Evolutionary conservation across 2,329 filamentous ascomycete genomes (phyloP).

Genomic region (Madurella fahalii): DNA sequence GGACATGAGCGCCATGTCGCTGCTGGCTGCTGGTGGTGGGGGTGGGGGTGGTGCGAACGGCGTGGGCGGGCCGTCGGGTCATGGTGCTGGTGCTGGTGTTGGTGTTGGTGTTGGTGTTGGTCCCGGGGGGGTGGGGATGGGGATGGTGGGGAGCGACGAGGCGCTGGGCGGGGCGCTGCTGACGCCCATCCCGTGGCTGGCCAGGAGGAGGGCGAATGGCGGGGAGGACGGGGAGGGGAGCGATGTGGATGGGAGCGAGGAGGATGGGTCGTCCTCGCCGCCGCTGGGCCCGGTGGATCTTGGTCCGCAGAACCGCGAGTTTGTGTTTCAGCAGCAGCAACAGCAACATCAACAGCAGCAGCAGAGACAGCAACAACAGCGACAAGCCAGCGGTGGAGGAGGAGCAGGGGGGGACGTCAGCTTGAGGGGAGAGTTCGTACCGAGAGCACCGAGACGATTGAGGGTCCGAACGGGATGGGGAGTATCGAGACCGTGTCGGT

Average conservation of each 20-base stretch:
- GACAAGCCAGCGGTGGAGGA: constrained; percentile 27
- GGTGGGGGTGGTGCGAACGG: constrained; percentile 30
- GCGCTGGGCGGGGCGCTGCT: constrained; percentile 83
- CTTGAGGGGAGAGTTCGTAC: constrained; percentile 62
- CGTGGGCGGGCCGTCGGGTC: too few relatives aligned
- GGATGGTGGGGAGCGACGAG: constrained; percentile 71
- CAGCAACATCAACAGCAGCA: constrained; percentile 8
- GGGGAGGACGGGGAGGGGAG: constrained; percentile 18
- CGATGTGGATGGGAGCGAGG: constrained; percentile 19
- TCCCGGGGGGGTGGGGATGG: not conserved
- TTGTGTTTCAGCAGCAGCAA: constrained; percentile 7
- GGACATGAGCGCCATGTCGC: constrained; percentile 51
- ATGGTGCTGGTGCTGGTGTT: not conserved
- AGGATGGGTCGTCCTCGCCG: constrained; percentile 21
- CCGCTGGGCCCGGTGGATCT: constrained; percentile 5
- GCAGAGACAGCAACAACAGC: constrained; percentile 24
- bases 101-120: too few relatives aligned
- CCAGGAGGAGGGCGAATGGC: constrained; percentile 37
- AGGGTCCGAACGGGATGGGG: constrained; percentile 73
- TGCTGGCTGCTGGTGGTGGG: constrained; percentile 59
- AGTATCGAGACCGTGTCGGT: constrained; percentile 78
- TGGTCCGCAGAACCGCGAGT: constrained; percentile 2
- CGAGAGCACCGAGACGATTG: constrained; percentile 74
- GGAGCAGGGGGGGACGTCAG: constrained; percentile 24
- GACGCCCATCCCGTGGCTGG: constrained; percentile 90